phyloP scores from a whole-genome alignment of 2,329 filamentous ascomycete genomes.

The Calonectria ilicicola region DNA sequence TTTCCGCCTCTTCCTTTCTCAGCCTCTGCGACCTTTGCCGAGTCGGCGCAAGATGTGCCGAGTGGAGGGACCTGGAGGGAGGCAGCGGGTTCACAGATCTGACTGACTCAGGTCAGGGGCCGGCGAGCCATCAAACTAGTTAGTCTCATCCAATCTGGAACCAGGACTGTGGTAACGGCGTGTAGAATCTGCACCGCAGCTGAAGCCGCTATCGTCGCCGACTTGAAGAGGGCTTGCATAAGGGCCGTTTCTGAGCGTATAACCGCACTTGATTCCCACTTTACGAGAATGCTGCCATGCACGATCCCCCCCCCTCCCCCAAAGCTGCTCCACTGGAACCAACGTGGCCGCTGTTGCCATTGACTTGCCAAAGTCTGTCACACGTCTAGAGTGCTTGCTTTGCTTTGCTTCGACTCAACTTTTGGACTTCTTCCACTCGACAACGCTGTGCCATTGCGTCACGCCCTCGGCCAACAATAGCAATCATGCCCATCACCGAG shows the following conservation, averaged over 20 bases:
- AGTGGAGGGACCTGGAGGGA: background rate
- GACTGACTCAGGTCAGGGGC: constrained; percentile 5
- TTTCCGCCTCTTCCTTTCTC: background rate
- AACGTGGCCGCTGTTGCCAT: background rate
- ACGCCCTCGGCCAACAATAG: background rate
- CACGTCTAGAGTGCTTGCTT: background rate
- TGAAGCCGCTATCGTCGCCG: background rate
- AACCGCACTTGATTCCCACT: background rate
- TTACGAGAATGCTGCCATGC: background rate
- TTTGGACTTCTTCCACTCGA: background rate
- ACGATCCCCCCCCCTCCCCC: background rate
- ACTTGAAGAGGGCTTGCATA: constrained; percentile 1
- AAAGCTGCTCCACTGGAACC: background rate
- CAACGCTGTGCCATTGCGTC: background rate
- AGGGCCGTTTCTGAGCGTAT: constrained; percentile 1
- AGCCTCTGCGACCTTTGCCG: background rate
- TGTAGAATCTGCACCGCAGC: background rate
- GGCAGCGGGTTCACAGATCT: background rate
- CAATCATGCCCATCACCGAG: constrained; percentile 20
- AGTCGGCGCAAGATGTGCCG: background rate
- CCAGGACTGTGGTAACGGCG: background rate
- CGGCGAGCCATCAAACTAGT: background rate
- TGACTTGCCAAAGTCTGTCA: background rate
- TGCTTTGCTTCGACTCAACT: background rate
- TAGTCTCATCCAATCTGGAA: constrained; percentile 2